phyloP scores from a whole-genome alignment of 1,139 yeast species.

The Yamadazyma dendronema region DNA sequence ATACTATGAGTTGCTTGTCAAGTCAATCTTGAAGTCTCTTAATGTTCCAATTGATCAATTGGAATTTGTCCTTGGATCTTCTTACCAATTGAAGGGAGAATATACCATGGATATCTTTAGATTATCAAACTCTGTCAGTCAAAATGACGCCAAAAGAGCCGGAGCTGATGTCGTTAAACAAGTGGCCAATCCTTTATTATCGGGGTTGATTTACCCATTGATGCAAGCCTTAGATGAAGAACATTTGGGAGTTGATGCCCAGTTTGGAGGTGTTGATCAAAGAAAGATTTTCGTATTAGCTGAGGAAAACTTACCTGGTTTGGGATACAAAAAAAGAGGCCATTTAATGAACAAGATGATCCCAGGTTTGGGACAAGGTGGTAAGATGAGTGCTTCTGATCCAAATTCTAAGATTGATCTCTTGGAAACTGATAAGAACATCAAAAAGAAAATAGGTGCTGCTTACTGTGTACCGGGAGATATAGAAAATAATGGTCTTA shows the following conservation, averaged over 20 bases:
- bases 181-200: constrained; percentile 87
- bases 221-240: constrained; percentile 99
- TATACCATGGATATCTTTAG: constrained; percentile 89
- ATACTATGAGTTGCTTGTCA: constrained; percentile 81
- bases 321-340: constrained; percentile 96
- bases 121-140: constrained; percentile 78
- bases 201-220: constrained; percentile 94
- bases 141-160: constrained; percentile 96
- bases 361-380: constrained; percentile 96
- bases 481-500: constrained; percentile 84
- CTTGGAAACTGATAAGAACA: constrained; percentile 81
- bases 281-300: constrained; percentile 97
- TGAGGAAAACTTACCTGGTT: constrained; percentile 81
- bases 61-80: constrained; percentile 80
- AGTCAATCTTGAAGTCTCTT: constrained; percentile 79
- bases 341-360: constrained; percentile 99
- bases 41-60: constrained; percentile 90
- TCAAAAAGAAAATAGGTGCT: constrained; percentile 84
- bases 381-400: constrained; percentile 98
- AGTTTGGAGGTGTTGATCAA: constrained; percentile 99
- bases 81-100: constrained; percentile 74
- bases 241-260: constrained; percentile 84
- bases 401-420: constrained; percentile 96
- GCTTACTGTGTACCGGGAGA: constrained; percentile 98
- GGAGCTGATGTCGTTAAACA: constrained; percentile 99